Conservation (phyloP, 1,139 yeast genomes). For the Meyerozyma athensensis region DNA sequence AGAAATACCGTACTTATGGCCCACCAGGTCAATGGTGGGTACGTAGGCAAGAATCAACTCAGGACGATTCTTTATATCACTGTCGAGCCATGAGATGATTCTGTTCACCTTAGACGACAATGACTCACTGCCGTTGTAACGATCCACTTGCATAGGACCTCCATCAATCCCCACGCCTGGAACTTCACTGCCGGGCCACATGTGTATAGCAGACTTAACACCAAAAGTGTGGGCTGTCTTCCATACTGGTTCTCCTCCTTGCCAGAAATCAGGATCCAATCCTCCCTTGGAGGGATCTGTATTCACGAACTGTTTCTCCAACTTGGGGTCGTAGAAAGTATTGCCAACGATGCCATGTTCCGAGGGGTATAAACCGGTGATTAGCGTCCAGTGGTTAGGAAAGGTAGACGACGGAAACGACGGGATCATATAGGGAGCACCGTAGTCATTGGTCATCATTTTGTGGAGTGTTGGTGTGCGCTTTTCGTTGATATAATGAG, state of each 20-base stretch:
- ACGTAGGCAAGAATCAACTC: constrained; percentile 77
- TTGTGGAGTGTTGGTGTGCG: constrained; percentile 69
- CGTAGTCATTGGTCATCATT: constrained; percentile 49
- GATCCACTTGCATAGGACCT: constrained; percentile 54
- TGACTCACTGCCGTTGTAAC: constrained; percentile 60
- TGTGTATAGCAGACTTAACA: constrained; percentile 73
- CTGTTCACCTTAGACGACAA: constrained; percentile 53
- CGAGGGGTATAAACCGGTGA: constrained; percentile 80
- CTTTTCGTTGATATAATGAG: constrained; percentile 68
- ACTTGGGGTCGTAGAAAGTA: constrained; percentile 63
- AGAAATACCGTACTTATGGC: constrained; percentile 66
- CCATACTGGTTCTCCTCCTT: constrained; percentile 89
- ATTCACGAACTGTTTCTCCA: constrained; percentile 56
- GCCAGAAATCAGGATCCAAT: constrained; percentile 65
- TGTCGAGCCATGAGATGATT: constrained; percentile 65
- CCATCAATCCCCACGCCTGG: constrained; percentile 38
- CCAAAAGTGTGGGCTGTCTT: constrained; percentile 65
- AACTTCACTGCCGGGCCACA: constrained; percentile 96
- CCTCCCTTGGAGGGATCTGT: constrained; percentile 56
- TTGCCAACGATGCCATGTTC: constrained; percentile 88
- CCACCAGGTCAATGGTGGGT: constrained; percentile 72
- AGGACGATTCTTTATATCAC: constrained; percentile 51
- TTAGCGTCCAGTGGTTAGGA: constrained; percentile 89
- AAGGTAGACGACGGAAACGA: constrained; percentile 86
- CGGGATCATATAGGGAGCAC: constrained; percentile 82